These are phyloP conservation scores for Hanseniaspora jakobsenii DNA, from an alignment of 805 yeast species.

Conservation along the genomic window DNA sequence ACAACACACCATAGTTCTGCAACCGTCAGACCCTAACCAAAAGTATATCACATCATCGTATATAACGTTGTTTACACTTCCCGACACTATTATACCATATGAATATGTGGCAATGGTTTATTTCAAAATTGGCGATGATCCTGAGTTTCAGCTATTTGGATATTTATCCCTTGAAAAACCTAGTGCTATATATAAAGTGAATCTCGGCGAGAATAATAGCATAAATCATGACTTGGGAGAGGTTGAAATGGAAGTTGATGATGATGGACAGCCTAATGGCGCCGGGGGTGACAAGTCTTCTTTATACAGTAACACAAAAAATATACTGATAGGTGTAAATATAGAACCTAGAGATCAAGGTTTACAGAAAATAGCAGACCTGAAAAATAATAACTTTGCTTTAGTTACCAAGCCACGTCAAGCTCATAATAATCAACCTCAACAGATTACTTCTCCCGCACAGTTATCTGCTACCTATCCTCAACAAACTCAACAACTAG, in stretches of 20 bases:
- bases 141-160: conserved; percentile 53
- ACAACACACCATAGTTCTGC: conserved; percentile 28
- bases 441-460: conserved; percentile 24
- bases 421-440: conserved; percentile 9
- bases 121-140: conserved; percentile 60
- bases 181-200: conserved; percentile 80
- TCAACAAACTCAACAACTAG: conserved; percentile 45
- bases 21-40: conserved; percentile 28
- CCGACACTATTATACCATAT: conserved; percentile 62
- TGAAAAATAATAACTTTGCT: conserved; percentile 25
- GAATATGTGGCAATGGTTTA: conserved; percentile 73
- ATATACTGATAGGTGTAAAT: conserved; percentile 65
- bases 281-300: background rate
- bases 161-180: conserved; percentile 57
- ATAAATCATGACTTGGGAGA: conserved; percentile 38
- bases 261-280: conserved; percentile 29
- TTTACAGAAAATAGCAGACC: conserved; percentile 39
- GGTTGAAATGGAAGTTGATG: conserved; percentile 45
- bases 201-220: conserved; percentile 27
- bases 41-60: conserved; percentile 37
- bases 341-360: conserved; percentile 70
- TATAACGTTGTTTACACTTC: conserved; percentile 72
- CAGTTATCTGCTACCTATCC: conserved; percentile 30
- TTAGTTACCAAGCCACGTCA: too few relatives aligned
- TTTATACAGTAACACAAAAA: conserved; percentile 28